These are phyloP conservation scores for Termitomyces eurrhizus DNA, from an alignment of 768 basidiomycete species.

Conservation along the genomic window DNA sequence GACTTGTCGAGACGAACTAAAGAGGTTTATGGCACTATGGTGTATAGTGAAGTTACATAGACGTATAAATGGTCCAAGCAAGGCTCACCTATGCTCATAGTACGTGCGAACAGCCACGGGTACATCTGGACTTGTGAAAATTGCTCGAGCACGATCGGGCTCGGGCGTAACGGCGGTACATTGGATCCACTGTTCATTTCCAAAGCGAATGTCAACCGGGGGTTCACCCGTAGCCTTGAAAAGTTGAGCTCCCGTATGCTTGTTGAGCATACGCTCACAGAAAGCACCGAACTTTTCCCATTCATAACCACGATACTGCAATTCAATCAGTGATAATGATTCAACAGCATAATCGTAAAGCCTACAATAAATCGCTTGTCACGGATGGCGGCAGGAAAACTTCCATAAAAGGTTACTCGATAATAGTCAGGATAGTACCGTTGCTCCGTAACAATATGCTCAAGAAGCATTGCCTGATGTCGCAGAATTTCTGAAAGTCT, in stretches of 20 bases:
- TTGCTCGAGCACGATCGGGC: conserved; percentile 68
- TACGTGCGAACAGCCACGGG: conserved; percentile 76
- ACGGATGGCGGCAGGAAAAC: conserved; percentile 79
- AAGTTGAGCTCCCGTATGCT: conserved; percentile 82
- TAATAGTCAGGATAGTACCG: conserved; percentile 92
- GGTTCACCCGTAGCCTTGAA: conserved; percentile 74
- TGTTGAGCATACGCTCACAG: conserved; percentile 89
- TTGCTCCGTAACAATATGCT: conserved; percentile 80
- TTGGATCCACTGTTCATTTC: conserved; percentile 82
- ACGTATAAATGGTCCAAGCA: too few relatives aligned
- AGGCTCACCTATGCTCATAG: conserved; percentile 74
- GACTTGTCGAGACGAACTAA: conserved; percentile 71
- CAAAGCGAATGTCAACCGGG: conserved; percentile 73
- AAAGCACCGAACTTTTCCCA: conserved; percentile 92
- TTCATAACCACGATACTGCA: conserved; percentile 87
- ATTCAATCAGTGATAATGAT: conserved; percentile 7
- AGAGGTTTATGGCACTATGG: conserved; percentile 73
- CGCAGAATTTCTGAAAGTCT: conserved; percentile 82
- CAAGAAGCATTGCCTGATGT: conserved; percentile 84
- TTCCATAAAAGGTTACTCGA: conserved; percentile 90
- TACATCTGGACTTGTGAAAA: conserved; percentile 85
- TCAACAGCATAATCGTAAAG: conserved; percentile 20
- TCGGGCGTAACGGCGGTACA: conserved; percentile 84
- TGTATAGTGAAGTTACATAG: neutral
- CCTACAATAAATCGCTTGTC: conserved; percentile 89